phyloP scores from a whole-genome alignment of 225 moss, liverwort and hornwort genomes.

The Lunularia cruciata region DNA sequence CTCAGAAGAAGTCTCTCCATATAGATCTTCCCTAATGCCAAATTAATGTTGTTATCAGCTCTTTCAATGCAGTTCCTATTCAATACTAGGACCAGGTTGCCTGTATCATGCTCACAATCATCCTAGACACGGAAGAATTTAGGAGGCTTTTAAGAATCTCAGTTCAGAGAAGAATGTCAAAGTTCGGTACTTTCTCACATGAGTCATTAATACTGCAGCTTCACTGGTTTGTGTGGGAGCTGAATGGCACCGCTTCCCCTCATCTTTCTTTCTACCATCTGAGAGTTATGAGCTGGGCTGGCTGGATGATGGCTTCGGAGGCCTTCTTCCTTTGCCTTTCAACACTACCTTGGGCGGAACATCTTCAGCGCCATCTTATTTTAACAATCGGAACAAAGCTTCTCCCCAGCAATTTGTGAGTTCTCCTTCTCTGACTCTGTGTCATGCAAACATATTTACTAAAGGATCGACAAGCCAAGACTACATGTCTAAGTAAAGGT shows the following conservation, averaged over 20 bases:
- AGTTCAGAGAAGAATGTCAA: neutral
- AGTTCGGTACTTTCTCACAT: no score
- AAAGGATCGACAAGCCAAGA: no score
- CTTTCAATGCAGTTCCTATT: no score
- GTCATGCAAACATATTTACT: no score
- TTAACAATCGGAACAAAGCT: slow-evolving; percentile 78
- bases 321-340: slow-evolving; percentile 83
- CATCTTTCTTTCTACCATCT: slow-evolving; percentile 87
- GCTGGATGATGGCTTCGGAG: slow-evolving; percentile 88
- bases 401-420: slow-evolving; percentile 73
- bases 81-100: no score
- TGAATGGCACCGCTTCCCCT: slow-evolving; percentile 94
- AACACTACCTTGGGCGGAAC: slow-evolving; percentile 67
- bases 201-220: no score
- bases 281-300: slow-evolving; percentile 69
- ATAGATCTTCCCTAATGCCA: neutral
- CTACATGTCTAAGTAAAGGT: no score
- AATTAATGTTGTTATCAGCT: neutral
- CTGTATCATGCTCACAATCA: no score
- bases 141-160: neutral
- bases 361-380: slow-evolving; percentile 62
- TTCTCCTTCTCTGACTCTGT: neutral
- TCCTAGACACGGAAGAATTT: neutral
- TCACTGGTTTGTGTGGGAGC: slow-evolving; percentile 73
- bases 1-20: no score